Evolutionary conservation across 2,329 filamentous ascomycete species (phyloP).

Genomic region (Fusarium penzigii): DNA sequence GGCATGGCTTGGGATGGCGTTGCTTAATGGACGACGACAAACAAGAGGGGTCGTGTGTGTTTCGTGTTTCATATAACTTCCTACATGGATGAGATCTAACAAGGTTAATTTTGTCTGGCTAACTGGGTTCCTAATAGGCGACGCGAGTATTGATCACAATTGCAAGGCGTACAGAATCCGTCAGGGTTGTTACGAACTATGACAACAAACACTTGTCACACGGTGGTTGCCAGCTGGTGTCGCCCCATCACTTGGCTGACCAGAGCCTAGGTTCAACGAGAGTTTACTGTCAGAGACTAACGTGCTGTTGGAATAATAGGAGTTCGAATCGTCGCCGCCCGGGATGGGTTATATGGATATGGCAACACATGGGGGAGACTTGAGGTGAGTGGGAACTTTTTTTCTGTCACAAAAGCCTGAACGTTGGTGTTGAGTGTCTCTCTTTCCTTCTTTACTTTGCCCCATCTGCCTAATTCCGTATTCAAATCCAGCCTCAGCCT

Average conservation of each 20-base stretch:
- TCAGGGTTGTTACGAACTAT: neutral
- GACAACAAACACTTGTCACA: neutral
- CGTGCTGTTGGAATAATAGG: conserved; percentile 42
- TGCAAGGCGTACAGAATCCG: neutral
- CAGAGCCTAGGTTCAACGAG: conserved; percentile 6
- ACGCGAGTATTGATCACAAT: neutral
- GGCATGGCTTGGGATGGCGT: neutral
- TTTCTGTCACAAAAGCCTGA: conserved; percentile 8
- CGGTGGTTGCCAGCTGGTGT: neutral
- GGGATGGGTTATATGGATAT: conserved; percentile 58
- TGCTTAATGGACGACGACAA: neutral
- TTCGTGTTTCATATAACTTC: neutral
- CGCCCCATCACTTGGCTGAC: conserved; percentile 1
- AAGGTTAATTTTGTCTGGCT: neutral
- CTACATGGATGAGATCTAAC: neutral
- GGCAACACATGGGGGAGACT: conserved; percentile 49
- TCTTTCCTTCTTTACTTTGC: neutral
- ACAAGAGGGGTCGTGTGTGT: neutral
- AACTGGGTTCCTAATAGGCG: neutral
- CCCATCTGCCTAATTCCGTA: neutral
- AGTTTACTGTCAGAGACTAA: conserved; percentile 19
- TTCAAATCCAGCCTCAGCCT: neutral
- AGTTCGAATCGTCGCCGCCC: conserved; percentile 56
- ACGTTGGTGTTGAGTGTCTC: neutral
- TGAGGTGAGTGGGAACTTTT: conserved; percentile 49